Conservation (phyloP, 495 filamentous ascomycete species). For the Penicillium parvum region DNA sequence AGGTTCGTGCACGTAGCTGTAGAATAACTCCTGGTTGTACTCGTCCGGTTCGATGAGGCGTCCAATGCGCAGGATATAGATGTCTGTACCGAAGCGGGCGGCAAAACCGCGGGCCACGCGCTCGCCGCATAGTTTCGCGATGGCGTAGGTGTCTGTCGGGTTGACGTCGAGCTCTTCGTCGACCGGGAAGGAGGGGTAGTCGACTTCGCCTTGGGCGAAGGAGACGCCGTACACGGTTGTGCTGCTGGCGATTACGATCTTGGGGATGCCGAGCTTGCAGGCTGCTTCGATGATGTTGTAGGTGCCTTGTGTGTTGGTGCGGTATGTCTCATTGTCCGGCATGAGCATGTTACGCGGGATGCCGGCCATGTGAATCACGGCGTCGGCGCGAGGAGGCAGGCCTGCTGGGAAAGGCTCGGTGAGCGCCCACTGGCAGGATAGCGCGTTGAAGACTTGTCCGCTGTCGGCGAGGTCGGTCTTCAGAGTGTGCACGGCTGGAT, state of each 20-base stretch:
- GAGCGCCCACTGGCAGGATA: slow-evolving; percentile 53
- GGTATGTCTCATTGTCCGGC: slow-evolving; percentile 54
- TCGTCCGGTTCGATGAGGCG: slow-evolving; percentile 55
- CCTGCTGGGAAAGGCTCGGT: slow-evolving; percentile 41
- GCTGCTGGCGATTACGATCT: slow-evolving; percentile 51
- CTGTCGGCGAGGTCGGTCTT: slow-evolving; percentile 54
- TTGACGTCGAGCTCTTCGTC: slow-evolving; percentile 48
- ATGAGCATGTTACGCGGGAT: slow-evolving; percentile 57
- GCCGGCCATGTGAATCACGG: slow-evolving; percentile 59
- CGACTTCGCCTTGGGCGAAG: slow-evolving; percentile 50
- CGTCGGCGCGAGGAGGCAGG: slow-evolving; percentile 45
- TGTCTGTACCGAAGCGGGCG: slow-evolving; percentile 47
- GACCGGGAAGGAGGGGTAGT: slow-evolving; percentile 51
- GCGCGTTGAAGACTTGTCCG: slow-evolving; percentile 56
- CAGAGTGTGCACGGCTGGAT: slow-evolving; percentile 49
- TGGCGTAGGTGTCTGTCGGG: slow-evolving; percentile 53
- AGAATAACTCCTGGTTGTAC: slow-evolving; percentile 45
- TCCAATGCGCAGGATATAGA: slow-evolving; percentile 55
- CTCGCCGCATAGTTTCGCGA: slow-evolving; percentile 55
- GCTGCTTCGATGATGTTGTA: slow-evolving; percentile 59
- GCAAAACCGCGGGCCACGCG: slow-evolving; percentile 49
- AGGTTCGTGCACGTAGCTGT: slow-evolving; percentile 47
- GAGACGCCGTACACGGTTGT: slow-evolving; percentile 55
- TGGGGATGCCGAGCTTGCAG: slow-evolving; percentile 54
- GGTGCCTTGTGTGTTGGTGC: slow-evolving; percentile 45